These are phyloP conservation scores for Carex pumila DNA, from an alignment of 176 grass and related monocot genomes.

Conservation along the genomic window DNA sequence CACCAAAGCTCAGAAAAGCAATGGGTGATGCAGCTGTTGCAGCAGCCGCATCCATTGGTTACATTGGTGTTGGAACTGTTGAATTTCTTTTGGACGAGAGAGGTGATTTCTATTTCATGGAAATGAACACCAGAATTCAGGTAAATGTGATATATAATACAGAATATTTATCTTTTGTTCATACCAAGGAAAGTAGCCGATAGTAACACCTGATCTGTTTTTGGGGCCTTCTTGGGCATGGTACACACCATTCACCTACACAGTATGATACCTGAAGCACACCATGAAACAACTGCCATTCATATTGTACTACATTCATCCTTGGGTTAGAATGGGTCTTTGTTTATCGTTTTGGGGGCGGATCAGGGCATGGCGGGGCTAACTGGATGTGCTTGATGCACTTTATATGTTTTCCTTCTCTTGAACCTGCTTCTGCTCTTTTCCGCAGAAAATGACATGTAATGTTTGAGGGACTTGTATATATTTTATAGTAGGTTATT, in stretches of 20 bases:
- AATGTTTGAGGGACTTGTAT: background rate
- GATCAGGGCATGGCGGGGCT: background rate
- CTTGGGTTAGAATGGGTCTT: background rate
- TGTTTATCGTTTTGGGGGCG: no score
- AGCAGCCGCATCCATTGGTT: constrained; percentile 39
- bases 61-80: constrained; percentile 49
- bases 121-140: constrained; percentile 59
- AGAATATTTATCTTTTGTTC: background rate
- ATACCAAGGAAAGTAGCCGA: background rate
- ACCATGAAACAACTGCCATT: background rate
- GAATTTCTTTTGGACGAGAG: constrained; percentile 53
- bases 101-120: constrained; percentile 50
- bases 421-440: background rate
- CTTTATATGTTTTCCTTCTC: background rate
- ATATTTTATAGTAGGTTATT: background rate
- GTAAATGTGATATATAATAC: constrained; percentile 14
- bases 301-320: background rate
- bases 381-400: background rate
- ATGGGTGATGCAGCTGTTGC: constrained; percentile 49
- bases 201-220: background rate
- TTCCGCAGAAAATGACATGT: background rate
- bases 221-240: background rate
- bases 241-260: background rate
- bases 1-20: constrained; percentile 38
- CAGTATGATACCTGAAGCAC: background rate